Conservation (phyloP, 106 monocot species). For the Phalaenopsis equestris region DNA sequence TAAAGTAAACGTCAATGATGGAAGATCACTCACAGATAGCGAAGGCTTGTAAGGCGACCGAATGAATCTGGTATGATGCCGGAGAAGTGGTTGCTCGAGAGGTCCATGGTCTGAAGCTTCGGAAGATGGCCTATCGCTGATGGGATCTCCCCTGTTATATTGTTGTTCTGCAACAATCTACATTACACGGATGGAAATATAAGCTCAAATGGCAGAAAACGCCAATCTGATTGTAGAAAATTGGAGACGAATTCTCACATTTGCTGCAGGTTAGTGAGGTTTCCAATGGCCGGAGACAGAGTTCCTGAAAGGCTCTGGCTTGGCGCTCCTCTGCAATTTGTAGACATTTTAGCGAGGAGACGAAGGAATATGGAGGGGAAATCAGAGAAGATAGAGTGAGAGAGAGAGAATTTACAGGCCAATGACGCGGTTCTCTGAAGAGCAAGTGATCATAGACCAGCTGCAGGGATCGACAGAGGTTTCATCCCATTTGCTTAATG, state of each 20-base stretch:
- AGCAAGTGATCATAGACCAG: conserved; percentile 98
- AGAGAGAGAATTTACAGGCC: conserved; percentile 35
- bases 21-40: conserved; percentile 58
- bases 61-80: conserved; percentile 64
- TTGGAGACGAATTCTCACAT: conserved; percentile 36
- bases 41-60: conserved; percentile 54
- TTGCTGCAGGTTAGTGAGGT: conserved; percentile 94
- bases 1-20: neutral
- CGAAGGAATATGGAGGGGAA: conserved; percentile 1
- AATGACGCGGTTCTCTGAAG: conserved; percentile 73
- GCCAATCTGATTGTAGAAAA: neutral
- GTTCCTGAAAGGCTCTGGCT: conserved; percentile 78
- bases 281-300: conserved; percentile 58
- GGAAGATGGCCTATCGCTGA: conserved; percentile 60
- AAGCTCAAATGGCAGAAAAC: neutral
- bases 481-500: conserved; percentile 88
- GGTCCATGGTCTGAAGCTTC: conserved; percentile 80
- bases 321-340: conserved; percentile 56
- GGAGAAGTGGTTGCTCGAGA: conserved; percentile 78
- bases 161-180: conserved; percentile 88
- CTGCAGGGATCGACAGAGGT: conserved; percentile 94
- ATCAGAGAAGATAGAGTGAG: neutral
- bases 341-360: neutral
- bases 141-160: conserved; percentile 79
- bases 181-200: neutral